These are phyloP conservation scores for Lodderomyces pseudojiufengensis DNA, from an alignment of 1,139 yeast genomes.

Conservation along the genomic window DNA sequence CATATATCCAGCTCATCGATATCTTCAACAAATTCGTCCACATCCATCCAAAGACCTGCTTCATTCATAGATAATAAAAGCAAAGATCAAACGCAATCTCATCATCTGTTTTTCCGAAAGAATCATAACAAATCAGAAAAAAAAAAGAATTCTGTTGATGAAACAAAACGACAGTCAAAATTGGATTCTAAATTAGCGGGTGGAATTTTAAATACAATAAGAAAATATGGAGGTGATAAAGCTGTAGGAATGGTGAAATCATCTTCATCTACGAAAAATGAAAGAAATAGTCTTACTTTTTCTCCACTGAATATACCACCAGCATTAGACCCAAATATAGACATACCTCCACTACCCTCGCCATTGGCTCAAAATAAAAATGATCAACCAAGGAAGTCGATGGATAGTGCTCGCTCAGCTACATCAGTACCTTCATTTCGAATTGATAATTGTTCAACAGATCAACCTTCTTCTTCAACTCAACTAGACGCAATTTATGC, in stretches of 20 bases:
- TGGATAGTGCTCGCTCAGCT: constrained; percentile 8
- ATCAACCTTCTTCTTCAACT: background rate
- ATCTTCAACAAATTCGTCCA: constrained; percentile 21
- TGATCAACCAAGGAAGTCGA: constrained; percentile 3
- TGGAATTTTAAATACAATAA: constrained; percentile 39
- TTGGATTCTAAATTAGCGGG: constrained; percentile 24
- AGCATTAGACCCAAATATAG: constrained; percentile 9
- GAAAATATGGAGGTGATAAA: constrained; percentile 43
- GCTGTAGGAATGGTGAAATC: constrained; percentile 36
- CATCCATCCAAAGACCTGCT: constrained; percentile 41
- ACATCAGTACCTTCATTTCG: constrained; percentile 6
- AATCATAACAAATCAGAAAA: constrained; percentile 44
- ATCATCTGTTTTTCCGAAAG: constrained; percentile 55
- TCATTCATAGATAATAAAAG: constrained; percentile 48
- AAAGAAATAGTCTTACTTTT: constrained; percentile 7
- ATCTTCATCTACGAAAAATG: background rate
- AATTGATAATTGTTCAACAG: constrained; percentile 3
- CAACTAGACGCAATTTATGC: constrained; percentile 25
- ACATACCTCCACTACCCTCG: constrained; percentile 5
- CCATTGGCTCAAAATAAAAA: too few species aligned
- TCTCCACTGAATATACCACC: constrained; percentile 10
- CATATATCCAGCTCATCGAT: constrained; percentile 23
- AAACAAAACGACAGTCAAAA: constrained; percentile 7
- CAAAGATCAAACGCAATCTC: constrained; percentile 20
- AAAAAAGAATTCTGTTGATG: constrained; percentile 8